A percentile compares a stretch with the other conserved stretches of the same genome.
Evolutionary conservation across 805 yeast genomes (phyloP).

Genomic region (Teunomyces tritomae): DNA sequence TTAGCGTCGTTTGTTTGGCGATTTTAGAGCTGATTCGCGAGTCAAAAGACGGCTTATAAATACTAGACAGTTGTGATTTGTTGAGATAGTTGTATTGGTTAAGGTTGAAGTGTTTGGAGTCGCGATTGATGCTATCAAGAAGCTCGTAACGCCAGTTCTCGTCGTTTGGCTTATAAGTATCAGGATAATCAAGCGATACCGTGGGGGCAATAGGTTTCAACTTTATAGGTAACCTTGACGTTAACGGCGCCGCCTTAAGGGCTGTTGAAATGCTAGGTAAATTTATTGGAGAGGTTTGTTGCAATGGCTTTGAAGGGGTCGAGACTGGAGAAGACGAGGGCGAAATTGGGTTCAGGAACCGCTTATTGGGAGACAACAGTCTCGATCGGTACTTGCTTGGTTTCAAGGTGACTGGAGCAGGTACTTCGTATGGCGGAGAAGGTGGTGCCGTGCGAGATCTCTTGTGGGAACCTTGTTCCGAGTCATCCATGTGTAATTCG

Average conservation of each 20-base stretch:
- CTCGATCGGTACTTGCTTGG: conserved; percentile 12
- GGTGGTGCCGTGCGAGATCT: conserved; percentile 49
- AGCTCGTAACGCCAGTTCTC: conserved; percentile 44
- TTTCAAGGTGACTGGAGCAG: conserved; percentile 4
- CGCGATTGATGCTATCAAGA: conserved; percentile 31
- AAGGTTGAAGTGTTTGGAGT: conserved; percentile 21
- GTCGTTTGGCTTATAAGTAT: conserved; percentile 44
- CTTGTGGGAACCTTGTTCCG: conserved; percentile 18
- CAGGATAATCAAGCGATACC: conserved; percentile 42
- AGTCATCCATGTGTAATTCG: conserved; percentile 14
- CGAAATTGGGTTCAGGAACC: conserved; percentile 16
- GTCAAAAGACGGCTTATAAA: conserved; percentile 34
- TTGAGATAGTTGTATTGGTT: conserved; percentile 29
- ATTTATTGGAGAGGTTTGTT: conserved; percentile 6
- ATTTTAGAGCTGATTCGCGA: conserved; percentile 34
- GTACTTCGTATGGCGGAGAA: conserved; percentile 19
- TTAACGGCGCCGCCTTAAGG: conserved; percentile 19
- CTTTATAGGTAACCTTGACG: conserved; percentile 17
- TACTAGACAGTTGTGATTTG: conserved; percentile 7
- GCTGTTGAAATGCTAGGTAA: conserved; percentile 39
- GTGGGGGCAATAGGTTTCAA: conserved; percentile 39
- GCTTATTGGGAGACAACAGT: conserved; percentile 13
- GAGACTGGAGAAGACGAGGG: conserved; percentile 18
- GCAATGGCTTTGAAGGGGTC: conserved; percentile 11
- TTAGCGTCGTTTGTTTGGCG: conserved; percentile 13